A percentile compares a stretch with the other conserved stretches of the same genome.
Conservation (phyloP, 345 rosid species). For the Rhodamnia argentea region DNA sequence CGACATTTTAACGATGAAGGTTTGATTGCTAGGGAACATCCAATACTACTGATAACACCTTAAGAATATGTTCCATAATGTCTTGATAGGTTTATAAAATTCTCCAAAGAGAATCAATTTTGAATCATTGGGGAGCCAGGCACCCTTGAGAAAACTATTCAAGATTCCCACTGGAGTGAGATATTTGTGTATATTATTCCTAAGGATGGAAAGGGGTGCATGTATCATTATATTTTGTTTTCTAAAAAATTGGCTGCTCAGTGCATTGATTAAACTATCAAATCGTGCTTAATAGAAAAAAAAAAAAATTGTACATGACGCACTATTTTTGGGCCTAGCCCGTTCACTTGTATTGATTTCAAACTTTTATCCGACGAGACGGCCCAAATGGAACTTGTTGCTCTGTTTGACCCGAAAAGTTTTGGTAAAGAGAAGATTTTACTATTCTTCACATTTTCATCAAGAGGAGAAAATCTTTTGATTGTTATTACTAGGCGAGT, state of each 20-base stretch:
- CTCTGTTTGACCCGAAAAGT: not conserved
- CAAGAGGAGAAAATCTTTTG: not conserved
- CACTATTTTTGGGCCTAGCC: not conserved
- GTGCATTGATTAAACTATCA: not conserved
- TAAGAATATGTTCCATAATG: not conserved
- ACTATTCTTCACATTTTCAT: not conserved
- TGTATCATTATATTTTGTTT: not conserved
- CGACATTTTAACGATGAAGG: not conserved
- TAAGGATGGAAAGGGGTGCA: not conserved
- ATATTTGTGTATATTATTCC: not conserved
- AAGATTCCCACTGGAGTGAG: not conserved
- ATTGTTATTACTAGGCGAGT: not conserved
- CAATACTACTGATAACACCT: not conserved
- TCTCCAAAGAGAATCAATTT: not conserved
- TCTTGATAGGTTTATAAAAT: not conserved
- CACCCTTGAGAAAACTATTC: not conserved
- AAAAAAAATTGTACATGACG: not conserved
- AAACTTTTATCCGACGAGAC: not conserved
- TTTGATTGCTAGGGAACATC: not conserved
- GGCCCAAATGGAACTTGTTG: not conserved
- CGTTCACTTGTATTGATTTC: not conserved
- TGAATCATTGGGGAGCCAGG: not conserved
- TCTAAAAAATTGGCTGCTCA: not conserved
- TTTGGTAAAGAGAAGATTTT: not conserved
- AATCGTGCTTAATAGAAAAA: not conserved